These are phyloP conservation scores for Hyphopichia burtonii DNA, from an alignment of 1,139 yeast genomes.

Conservation along the genomic window DNA sequence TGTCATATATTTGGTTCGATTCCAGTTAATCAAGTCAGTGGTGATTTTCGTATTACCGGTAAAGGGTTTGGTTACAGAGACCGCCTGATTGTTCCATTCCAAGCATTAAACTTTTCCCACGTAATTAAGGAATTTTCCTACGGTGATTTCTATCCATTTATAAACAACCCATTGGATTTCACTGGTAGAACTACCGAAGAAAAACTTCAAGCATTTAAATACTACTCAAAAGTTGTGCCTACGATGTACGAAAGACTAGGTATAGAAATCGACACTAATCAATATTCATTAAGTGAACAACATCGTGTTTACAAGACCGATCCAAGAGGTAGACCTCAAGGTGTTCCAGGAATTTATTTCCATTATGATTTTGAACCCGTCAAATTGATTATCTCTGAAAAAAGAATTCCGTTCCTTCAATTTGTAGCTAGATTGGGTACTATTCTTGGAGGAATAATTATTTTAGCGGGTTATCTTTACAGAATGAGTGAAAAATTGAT, in stretches of 20 bases:
- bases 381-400: slow-evolving; percentile 64
- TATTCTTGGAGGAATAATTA: slow-evolving; percentile 69
- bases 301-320: slow-evolving; percentile 23
- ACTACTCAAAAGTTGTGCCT: slow-evolving; percentile 80
- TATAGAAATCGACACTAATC: slow-evolving; percentile 72
- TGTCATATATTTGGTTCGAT: slow-evolving; percentile 87
- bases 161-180: slow-evolving; percentile 82
- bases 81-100: slow-evolving; percentile 43
- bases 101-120: slow-evolving; percentile 75
- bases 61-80: slow-evolving; percentile 63
- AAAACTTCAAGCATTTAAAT: slow-evolving; percentile 51
- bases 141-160: slow-evolving; percentile 85
- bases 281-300: slow-evolving; percentile 75
- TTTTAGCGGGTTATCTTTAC: slow-evolving; percentile 51
- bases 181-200: slow-evolving; percentile 57
- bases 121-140: slow-evolving; percentile 83
- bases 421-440: slow-evolving; percentile 80
- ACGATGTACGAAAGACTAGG: slow-evolving; percentile 75
- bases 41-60: slow-evolving; percentile 83
- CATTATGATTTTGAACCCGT: slow-evolving; percentile 89
- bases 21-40: slow-evolving; percentile 83
- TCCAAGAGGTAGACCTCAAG: slow-evolving; percentile 24
- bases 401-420: slow-evolving; percentile 70
- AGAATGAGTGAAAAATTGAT: slow-evolving; percentile 49
- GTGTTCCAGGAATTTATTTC: slow-evolving; percentile 78